Conservation (phyloP, 352 stramenopile genomes). For the Porosira glacialis region DNA sequence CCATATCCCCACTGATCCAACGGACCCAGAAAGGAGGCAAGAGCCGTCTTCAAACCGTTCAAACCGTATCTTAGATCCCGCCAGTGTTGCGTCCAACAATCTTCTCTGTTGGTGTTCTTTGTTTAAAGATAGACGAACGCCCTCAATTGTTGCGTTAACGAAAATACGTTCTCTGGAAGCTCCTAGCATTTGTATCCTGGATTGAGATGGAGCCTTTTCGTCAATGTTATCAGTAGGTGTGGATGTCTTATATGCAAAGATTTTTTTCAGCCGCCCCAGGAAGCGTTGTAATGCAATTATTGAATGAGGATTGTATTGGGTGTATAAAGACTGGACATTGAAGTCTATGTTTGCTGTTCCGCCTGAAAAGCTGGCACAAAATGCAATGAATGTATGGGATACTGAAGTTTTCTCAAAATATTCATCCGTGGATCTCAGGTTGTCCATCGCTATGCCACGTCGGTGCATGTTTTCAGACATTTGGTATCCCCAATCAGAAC, state of each 20-base stretch:
- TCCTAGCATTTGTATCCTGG: neutral
- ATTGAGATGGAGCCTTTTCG: too few relatives aligned
- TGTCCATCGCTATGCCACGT: constrained; percentile 8
- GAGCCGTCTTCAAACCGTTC: constrained; percentile 27
- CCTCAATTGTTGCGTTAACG: constrained; percentile 25
- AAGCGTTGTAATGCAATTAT: constrained; percentile 77
- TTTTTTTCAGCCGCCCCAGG: constrained; percentile 68
- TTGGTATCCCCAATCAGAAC: constrained; percentile 34
- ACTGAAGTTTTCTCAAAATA: constrained; percentile 21
- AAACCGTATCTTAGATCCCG: constrained; percentile 27
- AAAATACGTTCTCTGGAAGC: constrained; percentile 8
- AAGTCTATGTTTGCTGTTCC: constrained; percentile 29
- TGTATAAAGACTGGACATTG: constrained; percentile 36
- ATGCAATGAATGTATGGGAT: constrained; percentile 6
- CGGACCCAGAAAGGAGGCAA: constrained; percentile 36
- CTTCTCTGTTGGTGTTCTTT: constrained; percentile 75
- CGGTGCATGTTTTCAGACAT: constrained; percentile 17
- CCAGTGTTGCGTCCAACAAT: constrained; percentile 47
- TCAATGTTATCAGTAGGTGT: too few relatives aligned
- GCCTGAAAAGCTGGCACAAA: constrained; percentile 20
- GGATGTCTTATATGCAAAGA: too few relatives aligned
- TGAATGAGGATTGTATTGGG: constrained; percentile 79
- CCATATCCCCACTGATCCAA: constrained; percentile 45
- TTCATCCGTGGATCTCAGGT: constrained; percentile 2
- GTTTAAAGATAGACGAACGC: constrained; percentile 48